These are phyloP conservation scores for Begonia fuchsioides DNA, from an alignment of 306 rosid genomes.

Conservation along the genomic window DNA sequence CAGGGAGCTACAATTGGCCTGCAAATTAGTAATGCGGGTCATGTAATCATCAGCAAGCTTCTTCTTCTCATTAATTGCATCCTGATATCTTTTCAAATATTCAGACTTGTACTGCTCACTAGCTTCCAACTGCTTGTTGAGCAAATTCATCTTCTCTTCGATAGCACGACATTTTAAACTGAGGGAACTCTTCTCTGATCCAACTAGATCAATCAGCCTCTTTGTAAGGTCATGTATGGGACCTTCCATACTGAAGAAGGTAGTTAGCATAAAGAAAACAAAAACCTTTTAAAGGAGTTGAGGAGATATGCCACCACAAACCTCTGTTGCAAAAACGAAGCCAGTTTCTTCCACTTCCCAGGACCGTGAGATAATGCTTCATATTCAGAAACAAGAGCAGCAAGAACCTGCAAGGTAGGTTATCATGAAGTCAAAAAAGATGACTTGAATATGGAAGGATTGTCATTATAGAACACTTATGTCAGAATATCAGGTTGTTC, in stretches of 20 bases:
- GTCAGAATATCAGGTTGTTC: too few relatives aligned
- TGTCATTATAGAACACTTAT: too few relatives aligned
- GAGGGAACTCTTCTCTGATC: conserved; percentile 59
- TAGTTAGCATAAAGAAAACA: conserved; percentile 6
- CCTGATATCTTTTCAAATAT: conserved; percentile 72
- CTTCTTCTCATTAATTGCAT: conserved; percentile 73
- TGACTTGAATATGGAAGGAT: too few relatives aligned
- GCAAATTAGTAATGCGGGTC: conserved; percentile 68
- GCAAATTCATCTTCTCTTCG: conserved; percentile 58
- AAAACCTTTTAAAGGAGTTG: not conserved
- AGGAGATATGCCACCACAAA: conserved; percentile 11
- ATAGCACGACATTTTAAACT: conserved; percentile 51
- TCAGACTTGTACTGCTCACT: conserved; percentile 61
- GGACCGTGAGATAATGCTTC: conserved; percentile 71
- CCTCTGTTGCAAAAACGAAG: conserved; percentile 71
- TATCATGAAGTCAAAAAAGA: conserved; percentile 1
- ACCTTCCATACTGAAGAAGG: conserved; percentile 64
- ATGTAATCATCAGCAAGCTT: conserved; percentile 71
- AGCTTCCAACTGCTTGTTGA: conserved; percentile 73
- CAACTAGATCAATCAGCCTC: conserved; percentile 61
- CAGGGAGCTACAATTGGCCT: conserved; percentile 53
- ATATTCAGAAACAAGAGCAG: conserved; percentile 67
- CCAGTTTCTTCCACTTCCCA: conserved; percentile 76
- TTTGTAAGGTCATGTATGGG: conserved; percentile 58
- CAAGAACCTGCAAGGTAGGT: conserved; percentile 57